These are phyloP conservation scores for Saccharomyces hybrid DNA, from an alignment of 1,139 yeast genomes.

Conservation along the genomic window DNA sequence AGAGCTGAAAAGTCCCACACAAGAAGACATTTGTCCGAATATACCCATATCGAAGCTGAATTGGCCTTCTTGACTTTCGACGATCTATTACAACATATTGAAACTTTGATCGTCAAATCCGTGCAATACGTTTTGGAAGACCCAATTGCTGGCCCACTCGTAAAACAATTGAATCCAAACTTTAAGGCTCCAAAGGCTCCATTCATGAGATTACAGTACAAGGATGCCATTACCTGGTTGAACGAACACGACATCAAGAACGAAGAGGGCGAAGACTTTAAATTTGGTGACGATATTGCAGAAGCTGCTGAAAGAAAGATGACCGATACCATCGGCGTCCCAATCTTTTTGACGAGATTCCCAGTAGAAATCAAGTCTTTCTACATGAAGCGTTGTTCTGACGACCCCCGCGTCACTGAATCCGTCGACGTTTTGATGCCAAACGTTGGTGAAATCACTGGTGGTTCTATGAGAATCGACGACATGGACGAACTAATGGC, in stretches of 20 bases:
- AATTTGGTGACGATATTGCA: constrained; percentile 97
- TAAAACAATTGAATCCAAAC: constrained; percentile 86
- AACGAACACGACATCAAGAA: constrained; percentile 89
- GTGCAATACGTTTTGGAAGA: constrained; percentile 77
- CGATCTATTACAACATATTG: constrained; percentile 79
- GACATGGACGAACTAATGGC: constrained; percentile 74
- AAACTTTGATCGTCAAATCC: constrained; percentile 61
- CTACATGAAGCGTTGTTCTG: constrained; percentile 90
- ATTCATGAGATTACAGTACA: constrained; percentile 85
- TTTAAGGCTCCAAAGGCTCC: constrained; percentile 79
- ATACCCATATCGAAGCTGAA: constrained; percentile 95
- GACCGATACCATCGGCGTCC: constrained; percentile 91
- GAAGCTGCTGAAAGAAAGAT: constrained; percentile 99
- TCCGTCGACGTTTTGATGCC: constrained; percentile 98
- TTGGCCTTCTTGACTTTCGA: constrained; percentile 81
- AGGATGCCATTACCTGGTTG: constrained; percentile 90
- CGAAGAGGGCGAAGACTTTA: constrained; percentile 88
- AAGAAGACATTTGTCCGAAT: constrained; percentile 95
- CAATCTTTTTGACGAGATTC: constrained; percentile 87
- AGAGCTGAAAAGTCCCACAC: constrained; percentile 99
- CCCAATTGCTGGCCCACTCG: constrained; percentile 84
- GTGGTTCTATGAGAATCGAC: constrained; percentile 97
- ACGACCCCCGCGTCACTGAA: constrained; percentile 92
- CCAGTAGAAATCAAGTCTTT: constrained; percentile 96
- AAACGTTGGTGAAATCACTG: constrained; percentile 95